Evolutionary conservation across 257 asterid species (phyloP).

Genomic region (Mentha longifolia): DNA sequence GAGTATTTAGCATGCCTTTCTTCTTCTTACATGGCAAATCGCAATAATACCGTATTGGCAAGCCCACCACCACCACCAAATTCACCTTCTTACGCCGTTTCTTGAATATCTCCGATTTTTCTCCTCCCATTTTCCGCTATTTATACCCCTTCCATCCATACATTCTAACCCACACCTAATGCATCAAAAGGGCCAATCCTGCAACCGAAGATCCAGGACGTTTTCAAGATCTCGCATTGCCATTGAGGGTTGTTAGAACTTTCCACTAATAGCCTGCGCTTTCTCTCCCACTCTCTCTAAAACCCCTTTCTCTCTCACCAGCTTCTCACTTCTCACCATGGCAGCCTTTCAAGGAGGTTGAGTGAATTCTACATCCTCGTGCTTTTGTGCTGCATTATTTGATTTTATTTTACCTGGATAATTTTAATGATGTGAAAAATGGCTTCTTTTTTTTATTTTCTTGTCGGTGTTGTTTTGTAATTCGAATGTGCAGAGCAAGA

Average conservation of each 20-base stretch:
- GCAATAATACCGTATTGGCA: not conserved
- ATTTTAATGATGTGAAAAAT: not conserved
- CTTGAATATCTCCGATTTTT: not conserved
- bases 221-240: slow-evolving; percentile 95
- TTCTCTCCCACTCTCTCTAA: not conserved
- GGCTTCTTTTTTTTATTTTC: not conserved
- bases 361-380: not conserved
- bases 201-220: slow-evolving; percentile 80
- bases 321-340: slow-evolving; percentile 43
- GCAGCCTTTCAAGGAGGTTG: slow-evolving; percentile 56
- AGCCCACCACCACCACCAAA: slow-evolving; percentile 3
- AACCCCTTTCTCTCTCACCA: not conserved
- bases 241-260: slow-evolving; percentile 66
- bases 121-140: slow-evolving; percentile 27
- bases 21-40: not conserved
- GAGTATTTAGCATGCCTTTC: not conserved
- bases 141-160: slow-evolving; percentile 22
- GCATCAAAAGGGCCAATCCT: slow-evolving; percentile 76
- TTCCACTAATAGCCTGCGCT: not conserved
- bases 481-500: slow-evolving; percentile 57
- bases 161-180: slow-evolving; percentile 41
- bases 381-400: not conserved
- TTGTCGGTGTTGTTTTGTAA: not conserved
- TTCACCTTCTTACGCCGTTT: not conserved
- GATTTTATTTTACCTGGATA: not conserved